Evolutionary conservation across 345 rosid species (phyloP).

Genomic region (Cardamine resedifolia): DNA sequence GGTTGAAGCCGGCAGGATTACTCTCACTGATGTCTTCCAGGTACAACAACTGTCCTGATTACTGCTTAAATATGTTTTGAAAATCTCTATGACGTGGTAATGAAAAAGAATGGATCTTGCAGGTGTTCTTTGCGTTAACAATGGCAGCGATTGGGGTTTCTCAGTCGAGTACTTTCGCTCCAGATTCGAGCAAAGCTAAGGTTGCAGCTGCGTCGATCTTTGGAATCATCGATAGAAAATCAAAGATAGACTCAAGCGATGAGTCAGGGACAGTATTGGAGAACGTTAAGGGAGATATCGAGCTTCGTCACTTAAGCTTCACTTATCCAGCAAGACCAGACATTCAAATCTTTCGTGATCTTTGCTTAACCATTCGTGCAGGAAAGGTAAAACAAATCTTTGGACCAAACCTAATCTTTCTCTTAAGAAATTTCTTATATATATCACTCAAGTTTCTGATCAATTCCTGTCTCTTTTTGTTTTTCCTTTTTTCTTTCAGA

Average conservation of each 20-base stretch:
- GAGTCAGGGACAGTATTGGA: slow-evolving; percentile 54
- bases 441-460: neutral
- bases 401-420: neutral
- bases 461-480: neutral
- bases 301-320: slow-evolving; percentile 56
- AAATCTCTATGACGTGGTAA: neutral
- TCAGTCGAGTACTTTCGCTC: slow-evolving; percentile 58
- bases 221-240: slow-evolving; percentile 56
- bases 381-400: slow-evolving; percentile 49
- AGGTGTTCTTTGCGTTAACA: slow-evolving; percentile 74
- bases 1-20: slow-evolving; percentile 50
- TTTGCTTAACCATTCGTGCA: slow-evolving; percentile 54
- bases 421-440: neutral
- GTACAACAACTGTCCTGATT: slow-evolving; percentile 24
- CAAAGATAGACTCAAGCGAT: slow-evolving; percentile 57
- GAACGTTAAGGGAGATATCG: slow-evolving; percentile 60
- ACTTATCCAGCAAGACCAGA: slow-evolving; percentile 74
- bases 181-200: slow-evolving; percentile 57
- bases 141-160: slow-evolving; percentile 57
- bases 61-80: neutral
- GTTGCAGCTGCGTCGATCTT: slow-evolving; percentile 66
- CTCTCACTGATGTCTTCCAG: slow-evolving; percentile 61
- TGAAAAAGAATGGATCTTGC: slow-evolving; percentile 11
- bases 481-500: slow-evolving; percentile 41
- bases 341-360: slow-evolving; percentile 58